phyloP scores from a whole-genome alignment of 352 stramenopile genomes.

The Saprolegnia diclina region DNA sequence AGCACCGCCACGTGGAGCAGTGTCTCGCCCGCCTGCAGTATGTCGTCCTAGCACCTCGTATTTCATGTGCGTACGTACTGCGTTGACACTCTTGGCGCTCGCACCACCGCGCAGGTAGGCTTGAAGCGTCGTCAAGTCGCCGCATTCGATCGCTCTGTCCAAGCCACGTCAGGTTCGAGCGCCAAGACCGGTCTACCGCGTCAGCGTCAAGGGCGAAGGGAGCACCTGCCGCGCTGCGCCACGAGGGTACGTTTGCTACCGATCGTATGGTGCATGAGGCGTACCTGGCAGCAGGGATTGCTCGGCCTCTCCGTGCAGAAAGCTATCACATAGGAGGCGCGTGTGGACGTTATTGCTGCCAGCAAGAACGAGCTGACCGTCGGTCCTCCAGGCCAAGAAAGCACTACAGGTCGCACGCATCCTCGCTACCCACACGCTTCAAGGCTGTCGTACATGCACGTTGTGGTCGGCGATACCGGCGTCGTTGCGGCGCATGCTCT shows the following conservation, averaged over 20 bases:
- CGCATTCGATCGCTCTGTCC: conserved; percentile 41
- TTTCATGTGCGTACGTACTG: background rate
- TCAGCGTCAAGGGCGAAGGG: background rate
- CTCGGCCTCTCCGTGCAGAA: conserved; percentile 1
- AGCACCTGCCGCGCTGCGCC: conserved; percentile 6
- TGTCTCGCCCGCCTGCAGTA: conserved; percentile 39
- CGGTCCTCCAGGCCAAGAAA: conserved; percentile 27
- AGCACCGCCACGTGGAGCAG: conserved; percentile 63
- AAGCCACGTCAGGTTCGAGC: background rate
- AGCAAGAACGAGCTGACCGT: background rate
- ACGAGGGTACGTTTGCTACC: background rate
- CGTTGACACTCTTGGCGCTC: background rate
- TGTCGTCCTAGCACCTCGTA: conserved; percentile 2
- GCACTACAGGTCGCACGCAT: background rate
- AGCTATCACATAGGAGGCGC: background rate
- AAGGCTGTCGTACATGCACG: conserved; percentile 4
- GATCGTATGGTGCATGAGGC: background rate
- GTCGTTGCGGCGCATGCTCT: conserved; percentile 20
- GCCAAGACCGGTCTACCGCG: background rate
- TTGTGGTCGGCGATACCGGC: background rate
- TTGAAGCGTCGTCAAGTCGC: conserved; percentile 37
- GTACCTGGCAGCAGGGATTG: conserved; percentile 19
- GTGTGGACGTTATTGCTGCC: background rate
- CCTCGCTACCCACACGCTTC: too few relatives aligned
- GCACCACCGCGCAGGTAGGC: conserved; percentile 18